Percentiles rank a stretch among this genome's conserved stretches.
These are phyloP conservation scores for Mortierella alpina DNA, from an alignment of 192 early-diverging fungal genomes.

Conservation along the genomic window DNA sequence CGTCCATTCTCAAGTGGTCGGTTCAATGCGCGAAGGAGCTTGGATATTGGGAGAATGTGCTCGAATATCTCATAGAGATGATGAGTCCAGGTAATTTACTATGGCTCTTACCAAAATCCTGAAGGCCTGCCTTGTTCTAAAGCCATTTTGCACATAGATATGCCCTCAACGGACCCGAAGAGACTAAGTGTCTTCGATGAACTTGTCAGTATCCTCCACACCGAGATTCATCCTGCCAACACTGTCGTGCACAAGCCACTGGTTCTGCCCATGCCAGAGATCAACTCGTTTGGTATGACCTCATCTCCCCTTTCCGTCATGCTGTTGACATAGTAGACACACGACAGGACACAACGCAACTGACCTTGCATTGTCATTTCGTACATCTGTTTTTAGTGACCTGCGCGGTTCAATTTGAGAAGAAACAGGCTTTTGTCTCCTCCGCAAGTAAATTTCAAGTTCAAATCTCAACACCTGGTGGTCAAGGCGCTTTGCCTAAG, in stretches of 20 bases:
- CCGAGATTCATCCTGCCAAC: conserved; percentile 37
- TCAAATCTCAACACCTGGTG: conserved; percentile 49
- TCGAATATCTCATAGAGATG: conserved; percentile 81
- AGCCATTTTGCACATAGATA: conserved; percentile 29
- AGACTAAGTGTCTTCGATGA: conserved; percentile 42
- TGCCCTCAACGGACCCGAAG: conserved; percentile 47
- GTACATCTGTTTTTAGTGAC: conserved; percentile 13
- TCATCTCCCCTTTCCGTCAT: conserved; percentile 29
- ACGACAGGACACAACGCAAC: not conserved
- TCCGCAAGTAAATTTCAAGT: conserved; percentile 71
- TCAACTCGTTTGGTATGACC: conserved; percentile 68
- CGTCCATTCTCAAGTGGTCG: conserved; percentile 72
- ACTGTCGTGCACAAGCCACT: conserved; percentile 31
- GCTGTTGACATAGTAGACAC: no score
- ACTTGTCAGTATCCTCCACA: conserved; percentile 24
- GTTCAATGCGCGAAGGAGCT: conserved; percentile 78
- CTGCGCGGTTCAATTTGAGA: conserved; percentile 61
- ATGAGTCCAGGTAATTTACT: conserved; percentile 58
- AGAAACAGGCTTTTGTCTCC: conserved; percentile 64
- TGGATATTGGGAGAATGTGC: conserved; percentile 65
- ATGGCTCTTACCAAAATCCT: no score
- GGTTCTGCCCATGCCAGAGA: conserved; percentile 67
- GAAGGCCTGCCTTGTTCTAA: not conserved
- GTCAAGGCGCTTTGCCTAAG: conserved; percentile 56
- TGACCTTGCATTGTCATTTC: no score